A percentile compares a stretch with the other conserved stretches of the same genome.
Evolutionary conservation across 2,329 filamentous ascomycete genomes (phyloP).

Genomic region (Leptographium wingfieldii): DNA sequence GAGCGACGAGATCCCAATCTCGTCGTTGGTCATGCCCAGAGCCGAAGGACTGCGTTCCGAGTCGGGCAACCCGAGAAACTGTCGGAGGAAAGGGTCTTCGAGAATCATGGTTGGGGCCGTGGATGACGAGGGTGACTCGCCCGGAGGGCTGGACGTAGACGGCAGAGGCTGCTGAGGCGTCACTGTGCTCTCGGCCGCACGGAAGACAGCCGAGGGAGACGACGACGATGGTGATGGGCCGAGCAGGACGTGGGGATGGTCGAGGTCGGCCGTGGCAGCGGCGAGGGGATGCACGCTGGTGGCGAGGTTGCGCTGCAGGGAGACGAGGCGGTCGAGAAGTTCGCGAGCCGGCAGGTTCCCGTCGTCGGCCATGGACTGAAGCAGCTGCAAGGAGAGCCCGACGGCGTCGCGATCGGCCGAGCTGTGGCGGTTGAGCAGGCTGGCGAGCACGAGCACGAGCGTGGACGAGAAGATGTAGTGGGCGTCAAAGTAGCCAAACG

Average conservation of each 20-base stretch:
- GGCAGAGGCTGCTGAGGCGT: no score
- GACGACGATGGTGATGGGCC: no score
- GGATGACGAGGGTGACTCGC: not conserved
- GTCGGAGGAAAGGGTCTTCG: not conserved
- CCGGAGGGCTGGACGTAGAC: not conserved
- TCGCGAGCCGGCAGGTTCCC: constrained; percentile 17
- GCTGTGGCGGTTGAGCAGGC: constrained; percentile 13
- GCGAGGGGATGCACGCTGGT: not conserved
- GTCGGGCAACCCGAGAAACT: not conserved
- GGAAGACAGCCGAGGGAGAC: no score
- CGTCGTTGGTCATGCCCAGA: not conserved
- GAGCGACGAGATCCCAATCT: constrained; percentile 1
- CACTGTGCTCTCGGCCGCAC: no score
- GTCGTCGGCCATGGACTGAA: constrained; percentile 17
- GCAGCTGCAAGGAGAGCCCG: constrained; percentile 11
- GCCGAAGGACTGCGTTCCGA: not conserved
- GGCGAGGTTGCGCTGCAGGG: constrained; percentile 10
- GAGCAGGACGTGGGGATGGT: not conserved
- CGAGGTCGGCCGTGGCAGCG: not conserved
- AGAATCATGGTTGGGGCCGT: not conserved
- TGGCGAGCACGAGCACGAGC: constrained; percentile 15
- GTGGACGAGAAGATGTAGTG: constrained; percentile 17
- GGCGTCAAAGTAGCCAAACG: constrained; percentile 18
- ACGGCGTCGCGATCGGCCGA: constrained; percentile 13
- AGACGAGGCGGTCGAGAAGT: constrained; percentile 13